Evolutionary conservation across 108 stramenopile genomes (phyloP).

Genomic region (Cylindrotheca closterium): DNA sequence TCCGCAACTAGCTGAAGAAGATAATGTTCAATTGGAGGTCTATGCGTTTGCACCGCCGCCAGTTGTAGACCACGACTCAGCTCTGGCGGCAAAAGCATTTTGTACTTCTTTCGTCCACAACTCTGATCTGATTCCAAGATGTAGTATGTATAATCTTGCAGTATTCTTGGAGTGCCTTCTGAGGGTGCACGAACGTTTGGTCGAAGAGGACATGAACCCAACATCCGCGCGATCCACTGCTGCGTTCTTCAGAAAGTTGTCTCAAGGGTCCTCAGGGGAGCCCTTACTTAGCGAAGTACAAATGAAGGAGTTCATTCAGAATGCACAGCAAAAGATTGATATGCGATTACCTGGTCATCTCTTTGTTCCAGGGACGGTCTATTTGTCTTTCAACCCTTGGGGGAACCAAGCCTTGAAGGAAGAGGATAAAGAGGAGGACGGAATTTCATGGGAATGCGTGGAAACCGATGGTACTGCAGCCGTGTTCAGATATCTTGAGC

Average conservation of each 20-base stretch:
- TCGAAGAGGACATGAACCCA: conserved; percentile 46
- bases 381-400: conserved; percentile 58
- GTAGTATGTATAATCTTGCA: conserved; percentile 58
- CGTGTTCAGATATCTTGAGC: conserved; percentile 52
- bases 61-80: conserved; percentile 57
- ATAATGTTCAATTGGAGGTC: conserved; percentile 39
- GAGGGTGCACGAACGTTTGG: conserved; percentile 36
- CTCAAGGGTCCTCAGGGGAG: conserved; percentile 36
- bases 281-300: conserved; percentile 42
- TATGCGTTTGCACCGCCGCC: conserved; percentile 78
- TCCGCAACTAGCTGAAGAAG: conserved; percentile 34
- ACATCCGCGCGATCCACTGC: conserved; percentile 29
- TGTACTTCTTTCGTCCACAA: conserved; percentile 64
- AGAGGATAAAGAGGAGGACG: conserved; percentile 1
- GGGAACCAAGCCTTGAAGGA: conserved; percentile 1
- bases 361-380: conserved; percentile 57
- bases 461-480: conserved; percentile 57
- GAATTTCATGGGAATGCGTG: conserved; percentile 7
- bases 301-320: conserved; percentile 31
- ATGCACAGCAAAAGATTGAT: conserved; percentile 43
- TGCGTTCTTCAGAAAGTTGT: conserved; percentile 51
- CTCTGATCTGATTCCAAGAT: conserved; percentile 69
- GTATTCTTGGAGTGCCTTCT: conserved; percentile 57
- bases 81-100: conserved; percentile 53
- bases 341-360: conserved; percentile 60